Evolutionary conservation across 345 rosid genomes (phyloP).

Genomic region (Noccaea bulbosa): DNA sequence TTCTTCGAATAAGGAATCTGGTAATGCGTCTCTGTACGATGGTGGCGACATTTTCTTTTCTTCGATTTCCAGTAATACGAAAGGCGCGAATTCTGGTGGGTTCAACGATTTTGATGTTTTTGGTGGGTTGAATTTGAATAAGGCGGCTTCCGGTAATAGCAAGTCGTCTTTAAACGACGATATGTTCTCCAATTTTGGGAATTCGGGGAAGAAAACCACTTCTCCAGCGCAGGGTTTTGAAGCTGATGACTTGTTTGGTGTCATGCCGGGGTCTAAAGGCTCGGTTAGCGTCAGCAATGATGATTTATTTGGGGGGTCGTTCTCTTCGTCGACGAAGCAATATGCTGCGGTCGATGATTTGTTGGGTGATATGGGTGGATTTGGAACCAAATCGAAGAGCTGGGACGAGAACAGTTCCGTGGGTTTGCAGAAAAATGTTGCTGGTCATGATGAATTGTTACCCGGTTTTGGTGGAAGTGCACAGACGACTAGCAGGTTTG

Average conservation of each 20-base stretch:
- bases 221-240: constrained; percentile 37
- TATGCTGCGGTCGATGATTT: constrained; percentile 55
- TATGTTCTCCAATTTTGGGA: constrained; percentile 48
- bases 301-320: constrained; percentile 57
- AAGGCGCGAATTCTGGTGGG: constrained; percentile 43
- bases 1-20: constrained; percentile 46
- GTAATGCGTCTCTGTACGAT: constrained; percentile 42
- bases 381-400: constrained; percentile 41
- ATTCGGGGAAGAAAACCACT: constrained; percentile 40
- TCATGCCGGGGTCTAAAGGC: constrained; percentile 45
- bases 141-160: constrained; percentile 30
- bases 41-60: constrained; percentile 42
- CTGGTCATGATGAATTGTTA: constrained; percentile 66
- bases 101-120: constrained; percentile 56
- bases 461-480: constrained; percentile 72
- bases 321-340: constrained; percentile 50
- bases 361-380: constrained; percentile 55
- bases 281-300: constrained; percentile 42
- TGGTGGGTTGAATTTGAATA: constrained; percentile 50
- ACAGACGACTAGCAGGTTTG: constrained; percentile 54
- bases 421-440: constrained; percentile 37
- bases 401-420: constrained; percentile 8
- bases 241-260: constrained; percentile 61
- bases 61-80: constrained; percentile 30
- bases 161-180: constrained; percentile 56